Conservation (phyloP, 148 eudicot species). For the Camellia japonica region DNA sequence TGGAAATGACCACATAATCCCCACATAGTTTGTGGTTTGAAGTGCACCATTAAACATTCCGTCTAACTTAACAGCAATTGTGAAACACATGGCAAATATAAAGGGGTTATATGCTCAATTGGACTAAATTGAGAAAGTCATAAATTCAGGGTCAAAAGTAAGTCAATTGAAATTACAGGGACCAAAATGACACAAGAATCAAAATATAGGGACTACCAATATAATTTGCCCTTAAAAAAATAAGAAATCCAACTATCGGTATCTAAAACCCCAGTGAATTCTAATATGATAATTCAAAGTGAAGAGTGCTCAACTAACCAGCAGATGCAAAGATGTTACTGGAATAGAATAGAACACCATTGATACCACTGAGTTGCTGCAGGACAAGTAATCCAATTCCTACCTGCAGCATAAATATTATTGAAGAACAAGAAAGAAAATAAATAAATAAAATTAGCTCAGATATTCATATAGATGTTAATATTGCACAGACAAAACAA, state of each 20-base stretch:
- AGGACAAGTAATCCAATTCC: slow-evolving; percentile 79
- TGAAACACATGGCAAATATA: too few species aligned
- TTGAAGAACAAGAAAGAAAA: neutral
- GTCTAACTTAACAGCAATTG: too few species aligned
- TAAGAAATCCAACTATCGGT: neutral
- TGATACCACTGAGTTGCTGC: slow-evolving; percentile 89
- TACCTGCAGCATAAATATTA: slow-evolving; percentile 42
- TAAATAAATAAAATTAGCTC: neutral
- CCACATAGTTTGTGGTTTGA: too few species aligned
- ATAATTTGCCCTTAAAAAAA: neutral
- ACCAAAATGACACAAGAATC: too few species aligned
- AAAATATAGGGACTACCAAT: too few species aligned
- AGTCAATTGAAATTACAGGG: too few species aligned
- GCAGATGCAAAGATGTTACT: slow-evolving; percentile 73
- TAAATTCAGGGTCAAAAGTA: too few species aligned
- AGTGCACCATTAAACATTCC: too few species aligned
- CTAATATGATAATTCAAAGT: neutral
- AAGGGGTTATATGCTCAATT: too few species aligned
- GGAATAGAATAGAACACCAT: slow-evolving; percentile 82
- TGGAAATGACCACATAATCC: too few species aligned
- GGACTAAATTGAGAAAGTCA: too few species aligned
- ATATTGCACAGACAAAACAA: slow-evolving; percentile 12
- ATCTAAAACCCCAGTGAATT: neutral
- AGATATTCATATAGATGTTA: neutral
- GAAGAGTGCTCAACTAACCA: slow-evolving; percentile 42